Evolutionary conservation across 148 eudicot species (phyloP), one percentile per base, ranked within the genome.

Genomic region (Silene uniflora): DNA sequence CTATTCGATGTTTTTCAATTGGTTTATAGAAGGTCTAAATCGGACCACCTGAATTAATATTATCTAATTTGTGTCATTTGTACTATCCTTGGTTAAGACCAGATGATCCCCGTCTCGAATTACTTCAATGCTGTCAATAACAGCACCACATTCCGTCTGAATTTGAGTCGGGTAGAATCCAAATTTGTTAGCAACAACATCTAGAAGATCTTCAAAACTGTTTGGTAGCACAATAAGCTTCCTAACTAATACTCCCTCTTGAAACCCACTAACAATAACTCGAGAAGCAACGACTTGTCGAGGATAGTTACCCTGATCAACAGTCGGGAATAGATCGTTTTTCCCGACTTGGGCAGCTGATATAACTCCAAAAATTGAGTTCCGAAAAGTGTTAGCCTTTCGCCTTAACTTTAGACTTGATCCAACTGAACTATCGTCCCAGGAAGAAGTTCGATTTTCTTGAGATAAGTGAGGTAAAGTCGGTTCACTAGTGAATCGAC

Each of bases 31-130:
- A 56, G 9, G 58, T 42, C 6, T 25, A 63, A 44, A 23, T 62
- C 59, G 13, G 23, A 69, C 0, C 23, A 35, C 75, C 58, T 10
- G 59, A 3, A 18, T 73, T 55, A 8, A 13, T 39, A 54, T 13
- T 42, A 10, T 7, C 18, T 17, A 62, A 47, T 27, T 47, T 25
- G 60, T 59, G 5, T 46, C 16, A 67, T 75, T 17, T 27, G 75
- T 56, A 6, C 62, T 69, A 76, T 85, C 84, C 56, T 73, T 73
- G 10, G 75, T 81, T 19, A 91, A 73, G 73, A 90, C 78, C 39
- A 95, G 81, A 65, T 76, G 86, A 82, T 95, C 98, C 19, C 96
- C 96, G 60, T 95, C 98, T 80, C 98, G 84, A 35, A 95, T 75
- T 0, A 88, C 65, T 73, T 86, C 92, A 46, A 92, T 81, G 27